Conservation (phyloP, 2,329 filamentous ascomycete genomes). For the Apiospora saccharicola region DNA sequence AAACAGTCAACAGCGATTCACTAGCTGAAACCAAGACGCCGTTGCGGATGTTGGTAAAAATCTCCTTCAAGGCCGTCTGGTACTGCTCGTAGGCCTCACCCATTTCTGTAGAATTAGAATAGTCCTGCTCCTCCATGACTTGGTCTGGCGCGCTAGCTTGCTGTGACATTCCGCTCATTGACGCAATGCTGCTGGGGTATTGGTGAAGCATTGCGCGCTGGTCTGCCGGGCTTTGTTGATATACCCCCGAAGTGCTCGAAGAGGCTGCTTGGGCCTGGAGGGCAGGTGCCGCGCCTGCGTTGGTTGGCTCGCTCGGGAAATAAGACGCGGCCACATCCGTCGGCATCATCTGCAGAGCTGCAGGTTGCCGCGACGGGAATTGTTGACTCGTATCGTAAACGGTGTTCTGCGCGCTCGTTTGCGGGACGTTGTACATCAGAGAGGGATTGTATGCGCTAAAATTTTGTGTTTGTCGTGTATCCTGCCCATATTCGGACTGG, state of each 20-base stretch:
- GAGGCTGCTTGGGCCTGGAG: slow-evolving; percentile 59
- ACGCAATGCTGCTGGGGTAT: slow-evolving; percentile 57
- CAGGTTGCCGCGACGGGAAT: slow-evolving; percentile 78
- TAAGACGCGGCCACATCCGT: slow-evolving; percentile 75
- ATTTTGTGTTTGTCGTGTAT: slow-evolving; percentile 62
- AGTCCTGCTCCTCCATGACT: slow-evolving; percentile 65
- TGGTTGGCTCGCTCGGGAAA: slow-evolving; percentile 73
- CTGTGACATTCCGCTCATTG: slow-evolving; percentile 56
- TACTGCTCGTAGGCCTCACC: slow-evolving; percentile 75
- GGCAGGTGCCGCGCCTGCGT: slow-evolving; percentile 63
- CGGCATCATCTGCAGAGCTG: slow-evolving; percentile 78
- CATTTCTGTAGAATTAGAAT: slow-evolving; percentile 61
- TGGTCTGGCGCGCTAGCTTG: slow-evolving; percentile 50
- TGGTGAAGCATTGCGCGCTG: slow-evolving; percentile 61
- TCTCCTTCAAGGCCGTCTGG: slow-evolving; percentile 66
- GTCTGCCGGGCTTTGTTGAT: slow-evolving; percentile 67
- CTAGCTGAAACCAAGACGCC: slow-evolving; percentile 58
- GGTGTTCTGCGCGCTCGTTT: slow-evolving; percentile 65
- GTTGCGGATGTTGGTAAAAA: slow-evolving; percentile 74
- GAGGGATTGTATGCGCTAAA: slow-evolving; percentile 68
- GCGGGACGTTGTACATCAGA: slow-evolving; percentile 82
- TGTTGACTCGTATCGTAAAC: slow-evolving; percentile 80
- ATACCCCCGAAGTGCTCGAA: slow-evolving; percentile 65
- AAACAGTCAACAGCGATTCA: slow-evolving; percentile 60
- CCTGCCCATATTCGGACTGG: slow-evolving; percentile 70